phyloP scores from a whole-genome alignment of 2,329 filamentous ascomycete species.

The Cryoendolithus antarcticus region DNA sequence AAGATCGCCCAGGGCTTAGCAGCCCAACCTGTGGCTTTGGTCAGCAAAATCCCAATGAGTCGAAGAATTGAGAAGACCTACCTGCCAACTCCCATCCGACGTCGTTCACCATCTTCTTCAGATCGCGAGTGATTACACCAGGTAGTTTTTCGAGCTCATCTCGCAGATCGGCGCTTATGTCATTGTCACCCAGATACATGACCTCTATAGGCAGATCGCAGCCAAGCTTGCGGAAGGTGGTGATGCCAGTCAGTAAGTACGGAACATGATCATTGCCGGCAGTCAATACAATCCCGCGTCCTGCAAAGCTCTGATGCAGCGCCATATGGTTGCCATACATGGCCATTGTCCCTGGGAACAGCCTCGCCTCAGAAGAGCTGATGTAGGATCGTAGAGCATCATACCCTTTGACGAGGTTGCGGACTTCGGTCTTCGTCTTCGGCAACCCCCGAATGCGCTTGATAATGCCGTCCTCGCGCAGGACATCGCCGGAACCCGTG shows the following conservation, averaged over 20 bases:
- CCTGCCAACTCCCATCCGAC: conserved; percentile 30
- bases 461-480: neutral
- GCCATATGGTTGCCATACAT: conserved; percentile 36
- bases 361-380: conserved; percentile 25
- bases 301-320: conserved; percentile 30
- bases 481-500: neutral
- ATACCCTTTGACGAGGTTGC: conserved; percentile 25
- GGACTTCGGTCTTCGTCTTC: conserved; percentile 3
- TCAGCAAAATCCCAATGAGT: neutral
- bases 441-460: conserved; percentile 4
- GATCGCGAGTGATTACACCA: conserved; percentile 33
- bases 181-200: conserved; percentile 32
- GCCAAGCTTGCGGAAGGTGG: conserved; percentile 25
- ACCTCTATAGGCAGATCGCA: conserved; percentile 29
- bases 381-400: conserved; percentile 32
- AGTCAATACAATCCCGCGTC: conserved; percentile 33
- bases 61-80: neutral
- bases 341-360: conserved; percentile 30
- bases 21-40: conserved; percentile 27
- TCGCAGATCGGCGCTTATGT: conserved; percentile 32
- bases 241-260: conserved; percentile 33
- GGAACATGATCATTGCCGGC: conserved; percentile 32
- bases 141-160: conserved; percentile 30
- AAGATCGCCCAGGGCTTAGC: conserved; percentile 37
- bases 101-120: conserved; percentile 33